Evolutionary conservation across 768 basidiomycete genomes (phyloP).

Genomic region (Boletus subcaerulescens): DNA sequence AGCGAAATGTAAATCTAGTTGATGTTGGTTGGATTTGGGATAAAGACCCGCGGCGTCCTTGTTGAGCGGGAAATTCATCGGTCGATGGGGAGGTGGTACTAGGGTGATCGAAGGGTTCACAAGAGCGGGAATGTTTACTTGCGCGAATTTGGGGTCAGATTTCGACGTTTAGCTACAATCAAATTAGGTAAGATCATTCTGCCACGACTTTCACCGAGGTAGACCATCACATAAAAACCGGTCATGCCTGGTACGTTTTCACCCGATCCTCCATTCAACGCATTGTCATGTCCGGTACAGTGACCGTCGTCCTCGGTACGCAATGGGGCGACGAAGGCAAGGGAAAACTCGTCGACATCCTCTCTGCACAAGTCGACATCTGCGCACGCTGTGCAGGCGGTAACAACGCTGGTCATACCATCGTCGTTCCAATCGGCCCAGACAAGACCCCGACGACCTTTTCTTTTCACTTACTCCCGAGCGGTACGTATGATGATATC

Average conservation of each 20-base stretch:
- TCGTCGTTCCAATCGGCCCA: constrained; percentile 74
- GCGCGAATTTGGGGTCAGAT: no score
- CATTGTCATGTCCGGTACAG: constrained; percentile 25
- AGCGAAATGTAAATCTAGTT: no score
- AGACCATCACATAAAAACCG: neutral
- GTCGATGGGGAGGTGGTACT: no score
- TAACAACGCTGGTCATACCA: constrained; percentile 99
- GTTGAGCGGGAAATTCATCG: no score
- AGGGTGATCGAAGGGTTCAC: no score
- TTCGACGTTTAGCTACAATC: no score
- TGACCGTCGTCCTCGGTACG: constrained; percentile 77
- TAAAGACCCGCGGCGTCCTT: no score
- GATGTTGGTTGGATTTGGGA: no score
- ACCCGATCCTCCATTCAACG: neutral
- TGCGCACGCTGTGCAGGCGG: constrained; percentile 97
- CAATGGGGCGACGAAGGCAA: constrained; percentile 96
- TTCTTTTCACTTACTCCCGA: constrained; percentile 94
- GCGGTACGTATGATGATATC: constrained; percentile 49
- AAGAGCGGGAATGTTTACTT: no score
- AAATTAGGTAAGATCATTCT: neutral
- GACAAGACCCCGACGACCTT: constrained; percentile 77
- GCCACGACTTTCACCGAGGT: constrained; percentile 12
- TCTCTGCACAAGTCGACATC: constrained; percentile 84
- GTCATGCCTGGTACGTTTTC: constrained; percentile 24
- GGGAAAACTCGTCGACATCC: constrained; percentile 95